Evolutionary conservation across 2,329 filamentous ascomycete species (phyloP).

Genomic region (Microascus cirrosus): DNA sequence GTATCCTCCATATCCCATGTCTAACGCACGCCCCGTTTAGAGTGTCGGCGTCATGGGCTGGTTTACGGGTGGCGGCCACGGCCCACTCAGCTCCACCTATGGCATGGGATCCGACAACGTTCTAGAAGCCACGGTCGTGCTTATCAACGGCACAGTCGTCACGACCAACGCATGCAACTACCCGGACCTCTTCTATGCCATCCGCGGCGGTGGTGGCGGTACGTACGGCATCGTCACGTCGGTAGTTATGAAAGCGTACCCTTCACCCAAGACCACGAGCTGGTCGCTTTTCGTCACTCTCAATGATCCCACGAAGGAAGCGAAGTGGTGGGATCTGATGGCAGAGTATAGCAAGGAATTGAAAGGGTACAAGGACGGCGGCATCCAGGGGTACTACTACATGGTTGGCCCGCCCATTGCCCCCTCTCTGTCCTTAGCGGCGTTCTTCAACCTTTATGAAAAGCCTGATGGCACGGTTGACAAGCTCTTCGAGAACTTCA

Average conservation of each 20-base stretch:
- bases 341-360: background rate
- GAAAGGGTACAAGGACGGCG: background rate
- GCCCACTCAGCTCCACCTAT: constrained; percentile 22
- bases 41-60: constrained; percentile 20
- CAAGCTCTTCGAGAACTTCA: background rate
- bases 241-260: constrained; percentile 27
- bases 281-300: constrained; percentile 5
- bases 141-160: constrained; percentile 21
- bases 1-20: background rate
- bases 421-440: background rate
- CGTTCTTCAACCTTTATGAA: background rate
- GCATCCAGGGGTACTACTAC: constrained; percentile 6
- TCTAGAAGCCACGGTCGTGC: constrained; percentile 27
- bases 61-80: constrained; percentile 28
- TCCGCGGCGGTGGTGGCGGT: constrained; percentile 25
- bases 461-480: background rate
- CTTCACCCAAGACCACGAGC: constrained; percentile 15
- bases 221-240: constrained; percentile 21
- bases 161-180: constrained; percentile 20
- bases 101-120: constrained; percentile 31
- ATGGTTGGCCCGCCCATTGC: background rate
- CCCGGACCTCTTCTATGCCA: constrained; percentile 23
- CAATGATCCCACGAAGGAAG: background rate
- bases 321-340: constrained; percentile 4
- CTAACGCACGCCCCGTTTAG: background rate